These are phyloP conservation scores for Capsella rubella DNA, from an alignment of 441 rosid species.

Conservation along the genomic window DNA sequence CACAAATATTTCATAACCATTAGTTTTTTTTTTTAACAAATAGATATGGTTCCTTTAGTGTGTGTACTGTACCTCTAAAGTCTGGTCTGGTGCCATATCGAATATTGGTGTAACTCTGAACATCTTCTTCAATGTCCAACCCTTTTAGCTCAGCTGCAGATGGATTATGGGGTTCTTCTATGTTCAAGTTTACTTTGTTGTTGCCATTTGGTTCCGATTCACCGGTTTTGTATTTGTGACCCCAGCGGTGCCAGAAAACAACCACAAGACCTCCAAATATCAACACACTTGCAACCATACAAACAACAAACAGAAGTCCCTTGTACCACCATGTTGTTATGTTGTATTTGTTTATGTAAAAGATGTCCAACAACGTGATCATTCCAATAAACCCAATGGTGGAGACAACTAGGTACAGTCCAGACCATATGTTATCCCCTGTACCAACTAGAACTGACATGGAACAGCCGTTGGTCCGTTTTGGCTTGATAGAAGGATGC, in stretches of 20 bases:
- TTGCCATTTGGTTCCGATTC: slow-evolving; percentile 39
- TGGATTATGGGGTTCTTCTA: slow-evolving; percentile 21
- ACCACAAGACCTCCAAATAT: slow-evolving; percentile 76
- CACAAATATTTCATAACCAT: too few relatives aligned
- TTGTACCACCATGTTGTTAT: slow-evolving; percentile 81
- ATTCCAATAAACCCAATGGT: slow-evolving; percentile 63
- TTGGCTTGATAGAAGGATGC: slow-evolving; percentile 48
- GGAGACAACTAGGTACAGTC: slow-evolving; percentile 62
- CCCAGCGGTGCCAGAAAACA: slow-evolving; percentile 79
- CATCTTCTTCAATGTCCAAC: slow-evolving; percentile 19
- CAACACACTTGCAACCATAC: slow-evolving; percentile 71
- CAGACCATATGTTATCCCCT: slow-evolving; percentile 75
- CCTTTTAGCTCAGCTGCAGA: slow-evolving; percentile 27
- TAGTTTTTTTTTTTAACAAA: too few relatives aligned
- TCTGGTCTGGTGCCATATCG: slow-evolving; percentile 81
- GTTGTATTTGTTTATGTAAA: slow-evolving; percentile 59
- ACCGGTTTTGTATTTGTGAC: slow-evolving; percentile 43
- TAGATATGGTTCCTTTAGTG: too few relatives aligned
- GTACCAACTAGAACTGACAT: slow-evolving; percentile 85
- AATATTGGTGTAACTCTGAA: slow-evolving; percentile 45
- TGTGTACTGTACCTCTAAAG: slow-evolving; percentile 60
- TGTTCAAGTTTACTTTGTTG: slow-evolving; percentile 16
- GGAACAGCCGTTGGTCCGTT: slow-evolving; percentile 46
- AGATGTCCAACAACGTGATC: slow-evolving; percentile 55
- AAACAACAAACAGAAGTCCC: slow-evolving; percentile 65